A percentile compares a stretch with the other conserved stretches of the same genome.
phyloP scores from a whole-genome alignment of 495 filamentous ascomycete genomes.

The Hyphodiscus hymeniophilus region DNA sequence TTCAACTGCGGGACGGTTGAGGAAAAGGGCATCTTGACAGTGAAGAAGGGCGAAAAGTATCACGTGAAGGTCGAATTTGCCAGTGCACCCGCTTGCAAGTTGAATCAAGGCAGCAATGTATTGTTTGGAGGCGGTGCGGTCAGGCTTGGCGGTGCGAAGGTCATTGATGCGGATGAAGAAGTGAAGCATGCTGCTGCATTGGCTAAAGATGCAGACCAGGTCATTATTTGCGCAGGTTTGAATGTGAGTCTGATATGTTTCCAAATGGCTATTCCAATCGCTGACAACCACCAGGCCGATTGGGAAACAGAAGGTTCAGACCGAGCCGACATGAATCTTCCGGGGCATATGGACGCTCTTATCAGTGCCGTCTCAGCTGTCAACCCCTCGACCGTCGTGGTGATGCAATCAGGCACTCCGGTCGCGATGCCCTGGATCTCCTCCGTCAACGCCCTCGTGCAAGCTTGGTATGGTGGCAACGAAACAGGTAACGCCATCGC shows the following conservation, averaged over 20 bases:
- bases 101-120: conserved; percentile 40
- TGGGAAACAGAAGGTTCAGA: conserved; percentile 44
- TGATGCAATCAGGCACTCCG: conserved; percentile 52
- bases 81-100: conserved; percentile 52
- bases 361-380: conserved; percentile 45
- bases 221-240: conserved; percentile 60
- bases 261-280: conserved; percentile 23
- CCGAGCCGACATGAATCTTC: conserved; percentile 30
- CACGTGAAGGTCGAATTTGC: conserved; percentile 56
- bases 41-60: conserved; percentile 54
- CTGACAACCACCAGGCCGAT: conserved; percentile 42
- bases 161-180: conserved; percentile 48
- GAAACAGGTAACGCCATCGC: conserved; percentile 57
- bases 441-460: conserved; percentile 52
- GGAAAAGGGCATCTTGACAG: conserved; percentile 44
- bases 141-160: conserved; percentile 52
- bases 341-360: conserved; percentile 46
- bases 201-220: conserved; percentile 56
- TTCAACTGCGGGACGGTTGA: conserved; percentile 54
- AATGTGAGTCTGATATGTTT: conserved; percentile 49
- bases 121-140: conserved; percentile 56
- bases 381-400: conserved; percentile 55
- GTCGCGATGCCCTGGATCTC: conserved; percentile 48
- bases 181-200: conserved; percentile 53
- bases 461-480: conserved; percentile 60